Evolutionary conservation across 176 grass and related monocot species (phyloP), one percentile per base, ranked within the genome.

Genomic region (Dendrocalamus sinicus): DNA sequence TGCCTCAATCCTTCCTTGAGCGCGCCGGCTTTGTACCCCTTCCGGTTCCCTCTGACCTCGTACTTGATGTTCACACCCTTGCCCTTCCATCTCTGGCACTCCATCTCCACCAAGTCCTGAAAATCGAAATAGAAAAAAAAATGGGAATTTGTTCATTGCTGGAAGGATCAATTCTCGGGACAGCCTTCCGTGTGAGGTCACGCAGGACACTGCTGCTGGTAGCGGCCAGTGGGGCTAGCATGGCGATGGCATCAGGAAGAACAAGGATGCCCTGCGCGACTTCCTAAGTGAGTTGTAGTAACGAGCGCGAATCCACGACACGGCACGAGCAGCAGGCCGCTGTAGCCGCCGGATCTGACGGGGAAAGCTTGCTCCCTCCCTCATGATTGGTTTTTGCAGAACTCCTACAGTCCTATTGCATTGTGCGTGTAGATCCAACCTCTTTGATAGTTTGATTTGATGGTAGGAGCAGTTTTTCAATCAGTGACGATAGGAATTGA

Each of bases 11-110:
- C 96, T 68, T 96, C 93, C 83, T 91, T 99, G 15, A 99, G 86
- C 2, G 96, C 96, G 0, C 96, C 96, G 0, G 96, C 96, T 75
- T 99, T 99, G 87, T 99, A 99, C 13, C 96, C 96, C 70, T 92
- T 99, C 11, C 96, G 78, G 81, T 96, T 99, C 12, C 65, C 71
- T 7, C 96, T 89, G 22, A 94, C 92, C 83, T 92, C 92, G 40
- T 94, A 93, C 45, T 87, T 92, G 85, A 99, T 96, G 85, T 96
- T 94, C 26, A 91, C 76, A 0, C 96, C 96, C 77, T 92, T 92
- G 39, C 72, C 80, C 85, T 68, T 81, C 96, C 96, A 96, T 79
- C 76, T 91, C 52, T 81, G 77, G 77, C 96, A 99, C 20, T 99
- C 96, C 24, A 50, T 70, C 75, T 81, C 85, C 76, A 99, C 94